Conservation (phyloP, 306 rosid genomes). For the Trifolium pratense region DNA sequence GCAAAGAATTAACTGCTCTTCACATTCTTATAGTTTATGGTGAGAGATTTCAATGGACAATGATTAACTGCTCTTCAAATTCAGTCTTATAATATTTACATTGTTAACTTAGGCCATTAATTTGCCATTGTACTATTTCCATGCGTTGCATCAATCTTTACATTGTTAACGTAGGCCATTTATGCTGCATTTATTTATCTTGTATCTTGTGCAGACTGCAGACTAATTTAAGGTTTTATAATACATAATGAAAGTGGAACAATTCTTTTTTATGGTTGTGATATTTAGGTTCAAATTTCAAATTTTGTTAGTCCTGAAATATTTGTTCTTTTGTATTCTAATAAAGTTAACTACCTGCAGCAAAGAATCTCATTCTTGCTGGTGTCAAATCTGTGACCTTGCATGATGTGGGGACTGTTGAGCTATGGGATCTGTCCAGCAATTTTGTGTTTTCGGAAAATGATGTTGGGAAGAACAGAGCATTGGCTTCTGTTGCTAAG, state of each 20-base stretch:
- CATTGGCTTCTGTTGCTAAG: slow-evolving; percentile 74
- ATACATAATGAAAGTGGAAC: not conserved
- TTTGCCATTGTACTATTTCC: not conserved
- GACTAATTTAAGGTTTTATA: slow-evolving; percentile 6
- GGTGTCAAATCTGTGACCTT: slow-evolving; percentile 92
- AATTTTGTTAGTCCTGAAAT: not conserved
- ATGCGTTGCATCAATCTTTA: not conserved
- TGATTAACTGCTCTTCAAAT: not conserved
- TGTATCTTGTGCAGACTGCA: not conserved
- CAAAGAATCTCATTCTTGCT: slow-evolving; percentile 92
- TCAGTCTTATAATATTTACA: not conserved
- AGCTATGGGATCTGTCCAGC: slow-evolving; percentile 86
- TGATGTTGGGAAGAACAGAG: slow-evolving; percentile 90
- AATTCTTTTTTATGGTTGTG: not conserved
- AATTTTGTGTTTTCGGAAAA: slow-evolving; percentile 72
- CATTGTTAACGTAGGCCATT: not conserved
- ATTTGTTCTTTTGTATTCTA: slow-evolving; percentile 31
- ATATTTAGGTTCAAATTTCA: not conserved
- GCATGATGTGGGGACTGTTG: slow-evolving; percentile 82
- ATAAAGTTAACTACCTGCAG: slow-evolving; percentile 56
- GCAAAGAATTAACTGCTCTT: too few species aligned
- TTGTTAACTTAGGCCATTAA: not conserved
- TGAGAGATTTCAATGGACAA: not conserved
- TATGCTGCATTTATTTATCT: not conserved
- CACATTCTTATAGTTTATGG: too few species aligned